Conservation (phyloP, 345 rosid genomes). For the Excoecaria cochinchinensis region DNA sequence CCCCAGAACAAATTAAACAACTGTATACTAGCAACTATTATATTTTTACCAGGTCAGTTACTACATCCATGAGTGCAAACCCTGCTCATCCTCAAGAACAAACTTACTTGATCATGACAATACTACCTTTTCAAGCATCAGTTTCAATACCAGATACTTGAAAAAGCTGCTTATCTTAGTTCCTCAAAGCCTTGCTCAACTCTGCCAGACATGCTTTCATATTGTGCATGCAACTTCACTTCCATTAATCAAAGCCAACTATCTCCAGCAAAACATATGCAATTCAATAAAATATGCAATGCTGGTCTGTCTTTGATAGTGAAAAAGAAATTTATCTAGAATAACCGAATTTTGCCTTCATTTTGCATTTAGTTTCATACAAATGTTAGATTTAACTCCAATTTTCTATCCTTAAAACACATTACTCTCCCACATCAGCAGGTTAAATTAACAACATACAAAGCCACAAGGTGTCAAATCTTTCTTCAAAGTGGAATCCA, state of each 20-base stretch:
- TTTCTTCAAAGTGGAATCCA: background rate
- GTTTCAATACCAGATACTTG: too few relatives aligned
- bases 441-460: background rate
- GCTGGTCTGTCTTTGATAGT: background rate
- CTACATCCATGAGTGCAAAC: background rate
- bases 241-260: background rate
- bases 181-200: background rate
- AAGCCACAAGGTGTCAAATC: background rate
- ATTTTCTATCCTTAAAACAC: background rate
- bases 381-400: background rate
- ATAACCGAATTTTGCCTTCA: background rate
- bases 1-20: too few relatives aligned
- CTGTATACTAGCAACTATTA: background rate
- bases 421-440: background rate
- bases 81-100: background rate
- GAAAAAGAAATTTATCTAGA: background rate
- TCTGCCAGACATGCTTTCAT: background rate
- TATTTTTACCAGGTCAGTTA: background rate
- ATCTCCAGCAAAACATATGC: background rate
- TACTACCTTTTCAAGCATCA: background rate
- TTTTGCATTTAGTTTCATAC: background rate
- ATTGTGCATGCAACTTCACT: background rate
- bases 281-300: background rate
- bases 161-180: background rate
- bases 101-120: background rate